phyloP scores from a whole-genome alignment of 257 asterid species.

The Penstemon davidsonii region DNA sequence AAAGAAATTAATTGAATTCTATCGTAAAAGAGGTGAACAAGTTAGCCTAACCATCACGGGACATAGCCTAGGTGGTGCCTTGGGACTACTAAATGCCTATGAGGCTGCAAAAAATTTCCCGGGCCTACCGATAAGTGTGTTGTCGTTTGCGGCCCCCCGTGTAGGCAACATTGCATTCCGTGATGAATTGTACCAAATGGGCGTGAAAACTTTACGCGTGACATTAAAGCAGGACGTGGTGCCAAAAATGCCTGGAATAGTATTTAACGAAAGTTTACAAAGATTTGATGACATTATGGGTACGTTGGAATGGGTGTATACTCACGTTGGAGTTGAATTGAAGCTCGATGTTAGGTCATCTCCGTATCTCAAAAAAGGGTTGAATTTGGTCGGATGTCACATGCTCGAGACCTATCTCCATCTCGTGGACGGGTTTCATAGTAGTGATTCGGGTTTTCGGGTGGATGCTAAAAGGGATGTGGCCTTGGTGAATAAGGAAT shows the following conservation, averaged over 20 bases:
- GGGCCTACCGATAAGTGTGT: slow-evolving; percentile 43
- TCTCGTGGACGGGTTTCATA: slow-evolving; percentile 57
- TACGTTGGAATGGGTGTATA: slow-evolving; percentile 77
- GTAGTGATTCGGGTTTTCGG: slow-evolving; percentile 49
- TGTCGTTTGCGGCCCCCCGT: slow-evolving; percentile 76
- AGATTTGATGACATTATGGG: slow-evolving; percentile 69
- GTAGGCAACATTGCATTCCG: slow-evolving; percentile 82
- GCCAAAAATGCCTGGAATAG: slow-evolving; percentile 70
- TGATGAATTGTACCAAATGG: slow-evolving; percentile 63
- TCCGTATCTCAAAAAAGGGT: slow-evolving; percentile 53
- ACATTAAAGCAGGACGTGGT: slow-evolving; percentile 67
- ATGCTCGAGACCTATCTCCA: slow-evolving; percentile 79
- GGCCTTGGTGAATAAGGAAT: slow-evolving; percentile 71
- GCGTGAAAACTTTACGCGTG: slow-evolving; percentile 58
- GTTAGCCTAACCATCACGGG: slow-evolving; percentile 77
- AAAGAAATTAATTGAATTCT: slow-evolving; percentile 37
- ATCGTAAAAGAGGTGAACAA: slow-evolving; percentile 43
- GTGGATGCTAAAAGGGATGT: slow-evolving; percentile 63
- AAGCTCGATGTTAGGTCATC: slow-evolving; percentile 60
- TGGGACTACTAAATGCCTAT: slow-evolving; percentile 71
- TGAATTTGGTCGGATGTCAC: slow-evolving; percentile 63
- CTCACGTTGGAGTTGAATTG: slow-evolving; percentile 74
- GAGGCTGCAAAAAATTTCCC: slow-evolving; percentile 69
- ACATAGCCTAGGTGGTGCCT: slow-evolving; percentile 76
- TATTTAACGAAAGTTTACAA: slow-evolving; percentile 70